These are phyloP conservation scores for Aphanomyces invadans DNA, from an alignment of 352 stramenopile species.

Conservation along the genomic window DNA sequence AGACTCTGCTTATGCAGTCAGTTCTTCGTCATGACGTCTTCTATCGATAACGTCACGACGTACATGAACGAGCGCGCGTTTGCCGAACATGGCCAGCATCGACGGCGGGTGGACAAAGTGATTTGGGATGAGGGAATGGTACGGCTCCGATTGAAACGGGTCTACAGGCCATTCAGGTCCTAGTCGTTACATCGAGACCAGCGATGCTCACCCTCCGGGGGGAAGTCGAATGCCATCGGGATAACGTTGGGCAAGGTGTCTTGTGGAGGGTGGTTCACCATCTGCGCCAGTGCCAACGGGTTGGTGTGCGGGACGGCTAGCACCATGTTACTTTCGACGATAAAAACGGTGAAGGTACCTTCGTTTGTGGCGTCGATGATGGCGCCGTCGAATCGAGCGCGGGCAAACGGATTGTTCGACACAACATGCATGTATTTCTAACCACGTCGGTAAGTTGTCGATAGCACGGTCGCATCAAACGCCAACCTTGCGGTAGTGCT, in stretches of 20 bases:
- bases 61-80: constrained; percentile 80
- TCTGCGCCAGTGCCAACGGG: constrained; percentile 65
- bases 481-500: constrained; percentile 82
- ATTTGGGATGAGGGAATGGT: constrained; percentile 70
- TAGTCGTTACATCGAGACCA: too few relatives aligned
- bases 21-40: background rate
- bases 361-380: constrained; percentile 81
- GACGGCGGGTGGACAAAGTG: constrained; percentile 72
- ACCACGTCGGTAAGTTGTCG: too few relatives aligned
- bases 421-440: constrained; percentile 56
- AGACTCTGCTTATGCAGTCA: constrained; percentile 38
- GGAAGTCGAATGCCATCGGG: constrained; percentile 77
- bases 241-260: constrained; percentile 67
- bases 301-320: constrained; percentile 55
- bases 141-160: constrained; percentile 53
- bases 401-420: constrained; percentile 66
- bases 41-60: background rate
- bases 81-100: constrained; percentile 75
- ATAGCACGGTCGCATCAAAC: too few relatives aligned
- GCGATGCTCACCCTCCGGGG: constrained; percentile 46
- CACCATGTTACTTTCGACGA: background rate
- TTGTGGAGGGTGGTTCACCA: constrained; percentile 77
- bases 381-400: constrained; percentile 77
- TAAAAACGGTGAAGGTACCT: constrained; percentile 30
- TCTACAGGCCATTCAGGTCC: too few relatives aligned